Conservation (phyloP, 257 asterid species). For the Solanum phureja region DNA sequence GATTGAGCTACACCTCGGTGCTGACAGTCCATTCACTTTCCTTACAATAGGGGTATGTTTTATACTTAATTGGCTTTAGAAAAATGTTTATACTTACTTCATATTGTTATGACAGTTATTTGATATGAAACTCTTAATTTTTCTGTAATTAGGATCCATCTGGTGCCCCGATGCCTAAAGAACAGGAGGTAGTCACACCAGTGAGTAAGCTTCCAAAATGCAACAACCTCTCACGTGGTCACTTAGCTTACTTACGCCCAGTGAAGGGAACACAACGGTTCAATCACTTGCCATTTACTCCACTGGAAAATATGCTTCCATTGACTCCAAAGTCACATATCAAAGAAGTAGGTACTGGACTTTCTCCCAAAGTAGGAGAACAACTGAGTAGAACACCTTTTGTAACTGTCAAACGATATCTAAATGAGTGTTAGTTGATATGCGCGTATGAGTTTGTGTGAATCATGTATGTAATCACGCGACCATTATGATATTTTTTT, state of each 20-base stretch:
- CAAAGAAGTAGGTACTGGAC: conserved; percentile 16
- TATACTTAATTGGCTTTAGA: not conserved
- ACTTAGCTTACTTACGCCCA: conserved; percentile 54
- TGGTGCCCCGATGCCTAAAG: conserved; percentile 60
- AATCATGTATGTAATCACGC: not conserved
- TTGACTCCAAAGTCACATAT: conserved; percentile 24
- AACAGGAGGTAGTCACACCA: conserved; percentile 36
- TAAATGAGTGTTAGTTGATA: not conserved
- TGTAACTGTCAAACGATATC: conserved; percentile 30
- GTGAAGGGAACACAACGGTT: conserved; percentile 19
- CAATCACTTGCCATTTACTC: conserved; percentile 35
- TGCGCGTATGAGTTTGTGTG: not conserved
- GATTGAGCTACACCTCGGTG: conserved; percentile 65
- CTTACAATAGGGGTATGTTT: conserved; percentile 53
- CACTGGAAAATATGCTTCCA: conserved; percentile 44
- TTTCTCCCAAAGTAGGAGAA: conserved; percentile 29
- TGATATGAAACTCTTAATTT: not conserved
- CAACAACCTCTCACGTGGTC: conserved; percentile 45
- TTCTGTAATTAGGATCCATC: conserved; percentile 44
- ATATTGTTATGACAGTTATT: not conserved
- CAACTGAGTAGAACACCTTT: conserved; percentile 45
- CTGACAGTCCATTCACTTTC: conserved; percentile 49
- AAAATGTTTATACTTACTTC: not conserved
- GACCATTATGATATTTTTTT: not conserved
- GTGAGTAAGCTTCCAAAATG: conserved; percentile 54